phyloP scores from a whole-genome alignment of 495 filamentous ascomycete genomes.

The Bacidia rubella region DNA sequence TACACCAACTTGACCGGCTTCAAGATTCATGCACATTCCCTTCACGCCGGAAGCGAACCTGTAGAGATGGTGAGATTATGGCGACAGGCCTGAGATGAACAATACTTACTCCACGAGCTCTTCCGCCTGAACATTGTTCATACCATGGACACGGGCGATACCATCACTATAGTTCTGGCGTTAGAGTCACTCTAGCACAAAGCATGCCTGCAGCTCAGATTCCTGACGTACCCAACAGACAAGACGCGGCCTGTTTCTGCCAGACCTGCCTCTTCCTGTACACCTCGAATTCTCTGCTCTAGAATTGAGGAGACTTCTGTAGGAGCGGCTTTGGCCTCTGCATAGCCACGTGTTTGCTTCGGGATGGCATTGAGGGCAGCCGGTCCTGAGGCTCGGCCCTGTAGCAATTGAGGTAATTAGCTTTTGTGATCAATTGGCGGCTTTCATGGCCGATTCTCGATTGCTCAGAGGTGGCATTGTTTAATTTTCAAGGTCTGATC shows the following conservation, averaged over 20 bases:
- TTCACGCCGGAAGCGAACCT: conserved; percentile 99
- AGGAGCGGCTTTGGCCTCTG: conserved; percentile 85
- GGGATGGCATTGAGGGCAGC: conserved; percentile 54
- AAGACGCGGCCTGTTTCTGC: conserved; percentile 98
- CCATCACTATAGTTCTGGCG: conserved; percentile 60
- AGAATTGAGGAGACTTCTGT: conserved; percentile 99
- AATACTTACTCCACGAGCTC: conserved; percentile 95
- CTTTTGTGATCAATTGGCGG: conserved; percentile 18
- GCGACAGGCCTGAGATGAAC: background rate
- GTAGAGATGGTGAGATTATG: conserved; percentile 26
- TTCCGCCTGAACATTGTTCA: conserved; percentile 99
- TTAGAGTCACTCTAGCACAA: conserved; percentile 4
- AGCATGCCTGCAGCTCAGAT: too few relatives aligned
- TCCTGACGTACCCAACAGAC: conserved; percentile 96
- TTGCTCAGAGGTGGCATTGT: background rate
- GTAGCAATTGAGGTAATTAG: conserved; percentile 25
- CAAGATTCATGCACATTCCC: conserved; percentile 99
- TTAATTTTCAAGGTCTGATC: too few relatives aligned
- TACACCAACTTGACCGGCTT: conserved; percentile 99
- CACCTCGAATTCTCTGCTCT: conserved; percentile 96
- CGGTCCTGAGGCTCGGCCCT: conserved; percentile 81
- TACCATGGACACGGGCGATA: conserved; percentile 99
- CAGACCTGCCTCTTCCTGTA: conserved; percentile 88
- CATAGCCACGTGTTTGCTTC: conserved; percentile 75
- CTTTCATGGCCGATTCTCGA: conserved; percentile 3